Evolutionary conservation across 441 rosid genomes (phyloP).

Genomic region (Biscutella laevigata): DNA sequence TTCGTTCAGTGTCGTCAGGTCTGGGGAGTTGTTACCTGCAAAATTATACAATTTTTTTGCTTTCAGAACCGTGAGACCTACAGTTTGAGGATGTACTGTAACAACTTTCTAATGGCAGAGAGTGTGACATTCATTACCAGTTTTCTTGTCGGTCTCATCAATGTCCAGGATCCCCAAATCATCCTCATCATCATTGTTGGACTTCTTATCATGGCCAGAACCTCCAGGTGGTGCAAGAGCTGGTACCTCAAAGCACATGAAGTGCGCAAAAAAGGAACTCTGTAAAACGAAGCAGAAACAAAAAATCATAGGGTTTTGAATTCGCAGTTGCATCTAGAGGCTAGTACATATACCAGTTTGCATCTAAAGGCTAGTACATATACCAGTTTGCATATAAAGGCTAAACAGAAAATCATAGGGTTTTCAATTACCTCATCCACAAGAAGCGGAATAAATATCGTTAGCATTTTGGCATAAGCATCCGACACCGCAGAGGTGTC

Average conservation of each 20-base stretch:
- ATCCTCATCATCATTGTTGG: conserved; percentile 57
- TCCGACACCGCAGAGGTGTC: conserved; percentile 94
- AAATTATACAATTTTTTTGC: conserved; percentile 17
- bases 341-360: conserved; percentile 3
- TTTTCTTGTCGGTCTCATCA: conserved; percentile 72
- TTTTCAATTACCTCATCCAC: conserved; percentile 77
- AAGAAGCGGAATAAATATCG: conserved; percentile 95
- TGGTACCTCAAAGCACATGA: conserved; percentile 99
- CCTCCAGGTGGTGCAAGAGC: conserved; percentile 92
- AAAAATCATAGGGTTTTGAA: too few relatives aligned
- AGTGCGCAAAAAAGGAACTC: conserved; percentile 99
- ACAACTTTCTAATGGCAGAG: conserved; percentile 15
- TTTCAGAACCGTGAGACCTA: conserved; percentile 14
- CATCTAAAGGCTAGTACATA: too few relatives aligned
- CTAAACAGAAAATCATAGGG: conserved; percentile 9
- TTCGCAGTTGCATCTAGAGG: not conserved
- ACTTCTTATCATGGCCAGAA: conserved; percentile 51
- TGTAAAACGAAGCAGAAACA: conserved; percentile 35
- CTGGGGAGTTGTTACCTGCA: conserved; percentile 64
- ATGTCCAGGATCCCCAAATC: conserved; percentile 99
- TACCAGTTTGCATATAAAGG: not conserved
- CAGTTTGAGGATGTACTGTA: not conserved
- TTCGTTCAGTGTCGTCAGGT: conserved; percentile 66
- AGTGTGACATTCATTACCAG: conserved; percentile 41
- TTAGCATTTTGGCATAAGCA: conserved; percentile 96